phyloP scores from a whole-genome alignment of 768 basidiomycete species.

The Stropharia rugosoannulata region DNA sequence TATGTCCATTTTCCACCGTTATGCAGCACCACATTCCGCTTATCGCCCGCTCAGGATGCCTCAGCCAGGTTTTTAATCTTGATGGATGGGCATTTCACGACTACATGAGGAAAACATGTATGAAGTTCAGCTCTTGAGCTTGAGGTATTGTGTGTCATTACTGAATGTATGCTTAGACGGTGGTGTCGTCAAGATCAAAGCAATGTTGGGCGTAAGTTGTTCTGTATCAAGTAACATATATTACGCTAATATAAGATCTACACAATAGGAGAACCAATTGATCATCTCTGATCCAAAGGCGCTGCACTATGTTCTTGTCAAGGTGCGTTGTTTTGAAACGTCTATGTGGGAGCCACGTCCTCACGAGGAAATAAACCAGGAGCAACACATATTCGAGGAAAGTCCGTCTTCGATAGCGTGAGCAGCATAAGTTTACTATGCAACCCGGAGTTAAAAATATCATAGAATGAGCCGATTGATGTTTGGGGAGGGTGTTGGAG shows the following conservation, averaged over 20 bases:
- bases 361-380: not conserved
- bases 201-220: constrained; percentile 28
- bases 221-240: not conserved
- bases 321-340: constrained; percentile 14
- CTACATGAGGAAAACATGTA: constrained; percentile 28
- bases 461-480: not conserved
- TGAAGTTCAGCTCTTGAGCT: not conserved
- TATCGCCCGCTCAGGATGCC: constrained; percentile 23
- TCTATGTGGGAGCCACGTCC: not conserved
- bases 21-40: too few species aligned
- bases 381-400: constrained; percentile 6
- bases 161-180: constrained; percentile 18
- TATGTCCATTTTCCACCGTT: not conserved
- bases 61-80: constrained; percentile 25
- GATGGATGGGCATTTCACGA: constrained; percentile 34
- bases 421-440: not conserved
- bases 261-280: constrained; percentile 20
- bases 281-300: constrained; percentile 46
- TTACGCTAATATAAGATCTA: not conserved
- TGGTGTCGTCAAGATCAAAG: constrained; percentile 28
- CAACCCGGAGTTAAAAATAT: not conserved
- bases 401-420: constrained; percentile 1
- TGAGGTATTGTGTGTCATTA: not conserved
- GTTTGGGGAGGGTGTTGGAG: constrained; percentile 14
- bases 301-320: constrained; percentile 43